These are phyloP conservation scores for Marasmius fiardii DNA, from an alignment of 1,284 basidiomycete species.

Conservation along the genomic window DNA sequence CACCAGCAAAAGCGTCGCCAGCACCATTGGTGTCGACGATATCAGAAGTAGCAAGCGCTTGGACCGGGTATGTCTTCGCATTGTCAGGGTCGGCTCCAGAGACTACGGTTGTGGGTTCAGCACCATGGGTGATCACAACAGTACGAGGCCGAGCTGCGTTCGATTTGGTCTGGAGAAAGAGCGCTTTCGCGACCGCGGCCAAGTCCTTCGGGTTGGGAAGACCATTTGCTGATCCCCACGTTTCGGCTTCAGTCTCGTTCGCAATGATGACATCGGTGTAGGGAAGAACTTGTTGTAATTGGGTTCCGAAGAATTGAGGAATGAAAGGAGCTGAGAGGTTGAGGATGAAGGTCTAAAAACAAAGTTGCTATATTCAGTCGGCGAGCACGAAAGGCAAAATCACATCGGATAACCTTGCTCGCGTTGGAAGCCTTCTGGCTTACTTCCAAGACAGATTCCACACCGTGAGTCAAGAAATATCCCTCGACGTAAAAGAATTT, in stretches of 20 bases:
- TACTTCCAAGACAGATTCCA: constrained; percentile 71
- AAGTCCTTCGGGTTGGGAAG: constrained; percentile 62
- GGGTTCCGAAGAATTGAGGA: constrained; percentile 87
- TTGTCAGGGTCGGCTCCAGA: constrained; percentile 53
- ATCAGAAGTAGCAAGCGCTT: constrained; percentile 57
- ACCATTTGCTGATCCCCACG: constrained; percentile 74
- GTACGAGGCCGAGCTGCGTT: constrained; percentile 74
- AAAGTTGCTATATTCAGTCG: constrained; percentile 4
- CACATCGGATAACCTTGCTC: constrained; percentile 63
- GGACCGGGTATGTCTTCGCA: constrained; percentile 60
- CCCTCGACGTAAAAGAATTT: constrained; percentile 95
- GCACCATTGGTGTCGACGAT: constrained; percentile 99
- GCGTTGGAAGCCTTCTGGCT: constrained; percentile 78
- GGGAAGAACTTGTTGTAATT: constrained; percentile 78
- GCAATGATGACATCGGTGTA: constrained; percentile 88
- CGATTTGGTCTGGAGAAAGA: constrained; percentile 69
- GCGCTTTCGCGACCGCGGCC: constrained; percentile 63
- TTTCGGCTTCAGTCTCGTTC: constrained; percentile 93
- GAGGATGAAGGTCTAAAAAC: constrained; percentile 72
- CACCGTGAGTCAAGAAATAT: constrained; percentile 96
- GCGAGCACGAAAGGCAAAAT: constrained; percentile 5
- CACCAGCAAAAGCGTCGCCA: constrained; percentile 99
- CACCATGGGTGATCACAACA: constrained; percentile 92
- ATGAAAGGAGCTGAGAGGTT: constrained; percentile 99
- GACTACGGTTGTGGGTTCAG: constrained; percentile 80